These are phyloP conservation scores for Saprolegnia parasitica DNA, from an alignment of 352 stramenopile genomes.

Conservation along the genomic window DNA sequence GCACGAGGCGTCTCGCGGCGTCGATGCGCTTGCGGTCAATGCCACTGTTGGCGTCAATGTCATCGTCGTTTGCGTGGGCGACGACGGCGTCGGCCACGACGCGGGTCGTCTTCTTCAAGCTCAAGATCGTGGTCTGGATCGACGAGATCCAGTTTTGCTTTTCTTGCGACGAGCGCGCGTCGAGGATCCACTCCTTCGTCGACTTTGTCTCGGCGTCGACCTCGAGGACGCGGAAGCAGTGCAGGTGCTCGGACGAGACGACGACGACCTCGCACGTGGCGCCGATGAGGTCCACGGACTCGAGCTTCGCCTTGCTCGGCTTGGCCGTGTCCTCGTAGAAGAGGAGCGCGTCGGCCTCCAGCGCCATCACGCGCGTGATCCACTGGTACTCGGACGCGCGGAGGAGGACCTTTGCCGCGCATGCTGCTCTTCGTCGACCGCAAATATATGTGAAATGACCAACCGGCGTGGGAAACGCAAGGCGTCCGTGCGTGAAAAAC, in stretches of 20 bases:
- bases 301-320: not conserved
- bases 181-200: constrained; percentile 43
- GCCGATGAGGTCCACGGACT: constrained; percentile 20
- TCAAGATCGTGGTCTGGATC: constrained; percentile 25
- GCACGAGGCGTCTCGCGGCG: constrained; percentile 16
- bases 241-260: constrained; percentile 54
- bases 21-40: constrained; percentile 20
- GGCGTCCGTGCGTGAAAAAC: not conserved
- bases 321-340: constrained; percentile 22
- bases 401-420: constrained; percentile 28
- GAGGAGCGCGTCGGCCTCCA: constrained; percentile 13
- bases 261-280: constrained; percentile 47
- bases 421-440: not conserved
- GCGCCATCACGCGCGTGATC: constrained; percentile 28
- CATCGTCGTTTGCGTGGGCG: not conserved
- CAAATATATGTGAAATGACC: not conserved
- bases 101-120: not conserved
- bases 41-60: constrained; percentile 1
- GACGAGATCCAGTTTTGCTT: constrained; percentile 52
- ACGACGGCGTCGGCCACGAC: constrained; percentile 34
- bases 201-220: constrained; percentile 32
- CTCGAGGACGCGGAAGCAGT: constrained; percentile 48
- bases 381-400: constrained; percentile 30
- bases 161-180: constrained; percentile 38
- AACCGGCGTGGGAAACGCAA: not conserved